These are phyloP conservation scores for Chaetothyriales sp. DNA, from an alignment of 2,329 filamentous ascomycete species.

Conservation along the genomic window DNA sequence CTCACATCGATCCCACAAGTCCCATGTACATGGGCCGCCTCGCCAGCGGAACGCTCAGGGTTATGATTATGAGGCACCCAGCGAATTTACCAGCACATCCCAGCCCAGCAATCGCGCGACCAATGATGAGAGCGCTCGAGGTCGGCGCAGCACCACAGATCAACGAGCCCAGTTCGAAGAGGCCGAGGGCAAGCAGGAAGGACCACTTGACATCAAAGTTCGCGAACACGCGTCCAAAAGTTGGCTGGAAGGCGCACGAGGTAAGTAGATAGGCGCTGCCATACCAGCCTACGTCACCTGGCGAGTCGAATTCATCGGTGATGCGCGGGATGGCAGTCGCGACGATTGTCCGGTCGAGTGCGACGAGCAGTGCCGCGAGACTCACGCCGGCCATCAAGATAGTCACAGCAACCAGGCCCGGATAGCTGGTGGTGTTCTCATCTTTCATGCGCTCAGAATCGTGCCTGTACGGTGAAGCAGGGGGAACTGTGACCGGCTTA, in stretches of 20 bases:
- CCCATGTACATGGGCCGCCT: conserved; percentile 24
- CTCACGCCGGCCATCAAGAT: conserved; percentile 20
- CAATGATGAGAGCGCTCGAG: conserved; percentile 20
- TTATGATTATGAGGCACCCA: conserved; percentile 33
- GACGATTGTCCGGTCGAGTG: conserved; percentile 19
- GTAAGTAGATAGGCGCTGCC: conserved; percentile 16
- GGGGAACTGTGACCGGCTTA: too few relatives aligned
- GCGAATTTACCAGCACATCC: conserved; percentile 22
- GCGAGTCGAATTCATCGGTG: conserved; percentile 14
- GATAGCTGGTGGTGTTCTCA: conserved; percentile 11
- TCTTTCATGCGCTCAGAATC: too few relatives aligned
- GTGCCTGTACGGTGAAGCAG: too few relatives aligned
- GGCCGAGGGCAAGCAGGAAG: conserved; percentile 20
- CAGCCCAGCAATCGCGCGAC: conserved; percentile 22
- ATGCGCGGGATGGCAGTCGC: conserved; percentile 18
- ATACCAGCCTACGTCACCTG: conserved; percentile 19
- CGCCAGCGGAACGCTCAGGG: conserved; percentile 21
- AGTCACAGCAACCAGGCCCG: conserved; percentile 13
- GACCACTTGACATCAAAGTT: conserved; percentile 10
- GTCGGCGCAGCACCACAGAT: conserved; percentile 19
- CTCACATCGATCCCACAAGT: conserved; percentile 21
- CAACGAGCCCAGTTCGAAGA: conserved; percentile 23
- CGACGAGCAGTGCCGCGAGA: conserved; percentile 21
- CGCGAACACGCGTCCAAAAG: conserved; percentile 12
- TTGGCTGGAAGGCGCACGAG: conserved; percentile 11